Evolutionary conservation across 2,329 filamentous ascomycete species (phyloP), one percentile per base, ranked within the genome.

Genomic region (Macrophomina pseudophaseolina): DNA sequence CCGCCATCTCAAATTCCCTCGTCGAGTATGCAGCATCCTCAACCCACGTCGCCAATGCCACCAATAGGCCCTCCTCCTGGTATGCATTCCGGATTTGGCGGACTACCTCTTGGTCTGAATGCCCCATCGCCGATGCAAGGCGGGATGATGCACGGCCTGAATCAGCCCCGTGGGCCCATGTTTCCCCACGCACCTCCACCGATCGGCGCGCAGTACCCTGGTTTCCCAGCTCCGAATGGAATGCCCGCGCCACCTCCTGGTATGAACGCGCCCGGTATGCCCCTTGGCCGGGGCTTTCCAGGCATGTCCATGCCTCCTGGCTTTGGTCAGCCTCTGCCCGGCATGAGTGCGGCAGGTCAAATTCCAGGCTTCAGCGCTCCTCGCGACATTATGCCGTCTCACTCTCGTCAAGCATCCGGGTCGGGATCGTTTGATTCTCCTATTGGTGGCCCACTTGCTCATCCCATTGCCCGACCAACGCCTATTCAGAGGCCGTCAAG

Each of bases 401-500:
- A 97, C 78, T 90, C 90, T 8, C 86, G 93, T 69, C 92, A 96
- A 71, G 85, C 87, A 11, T 97, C 93, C 71, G 85, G 82, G 83
- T 23, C 81, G 78, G 12, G 88, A 6, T 51, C 53, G 14, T 66
- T 90, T 68, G 91, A 94, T 8, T 82, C 82, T 16, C 80, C 84
- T 38, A 76, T 76, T 63, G 72, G 68, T 7, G 78, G 80, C 32
- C 78, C 83, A 11, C 82, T 87, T 64, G 84, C 89, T 40, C 90
- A 93, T 69, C 91, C 92, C 1, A 94, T 96, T 68, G 86, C 90
- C 53, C 87, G 93, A 64, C 94, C 94, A 32, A 88, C 91, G 30
- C 94, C 94, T 0, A 97, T 98, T 69, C 92, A 94, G 69, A 87
- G 93, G 40, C 94, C 95, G 0, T 89, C 90, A 16, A 97, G 93